Conservation (phyloP, 148 eudicot genomes). For the Persicaria maculosa region DNA sequence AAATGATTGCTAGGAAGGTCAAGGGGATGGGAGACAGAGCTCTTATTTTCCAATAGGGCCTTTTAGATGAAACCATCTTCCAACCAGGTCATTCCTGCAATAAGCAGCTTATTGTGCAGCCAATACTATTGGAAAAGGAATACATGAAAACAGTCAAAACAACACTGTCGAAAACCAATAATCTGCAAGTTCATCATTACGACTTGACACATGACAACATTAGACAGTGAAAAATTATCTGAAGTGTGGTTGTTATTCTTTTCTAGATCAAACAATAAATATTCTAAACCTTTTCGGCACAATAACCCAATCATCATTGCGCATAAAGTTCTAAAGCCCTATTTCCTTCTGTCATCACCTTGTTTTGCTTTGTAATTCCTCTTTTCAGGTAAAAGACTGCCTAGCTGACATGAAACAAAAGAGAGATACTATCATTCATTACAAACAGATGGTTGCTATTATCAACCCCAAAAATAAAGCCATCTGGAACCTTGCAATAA, state of each 20-base stretch:
- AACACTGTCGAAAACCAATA: background rate
- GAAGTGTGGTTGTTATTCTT: background rate
- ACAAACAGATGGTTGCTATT: background rate
- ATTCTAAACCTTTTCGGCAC: background rate
- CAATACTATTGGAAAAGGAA: background rate
- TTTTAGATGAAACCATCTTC: background rate
- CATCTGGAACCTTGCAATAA: background rate
- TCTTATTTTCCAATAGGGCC: background rate
- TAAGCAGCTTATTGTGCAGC: background rate
- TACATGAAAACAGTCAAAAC: background rate
- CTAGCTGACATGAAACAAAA: background rate
- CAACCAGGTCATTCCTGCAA: background rate
- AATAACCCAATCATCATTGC: background rate
- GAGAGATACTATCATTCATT: background rate
- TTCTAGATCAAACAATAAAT: background rate
- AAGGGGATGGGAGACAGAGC: background rate
- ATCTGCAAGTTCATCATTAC: background rate
- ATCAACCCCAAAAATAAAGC: background rate
- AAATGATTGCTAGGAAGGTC: slow-evolving; percentile 3
- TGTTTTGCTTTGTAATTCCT: background rate
- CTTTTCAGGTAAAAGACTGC: background rate
- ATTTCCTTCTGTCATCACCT: background rate
- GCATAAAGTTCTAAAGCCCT: background rate
- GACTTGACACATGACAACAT: background rate
- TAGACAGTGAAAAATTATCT: background rate